Evolutionary conservation across 2,329 filamentous ascomycete species (phyloP).

Genomic region (Fusarium sp.): DNA sequence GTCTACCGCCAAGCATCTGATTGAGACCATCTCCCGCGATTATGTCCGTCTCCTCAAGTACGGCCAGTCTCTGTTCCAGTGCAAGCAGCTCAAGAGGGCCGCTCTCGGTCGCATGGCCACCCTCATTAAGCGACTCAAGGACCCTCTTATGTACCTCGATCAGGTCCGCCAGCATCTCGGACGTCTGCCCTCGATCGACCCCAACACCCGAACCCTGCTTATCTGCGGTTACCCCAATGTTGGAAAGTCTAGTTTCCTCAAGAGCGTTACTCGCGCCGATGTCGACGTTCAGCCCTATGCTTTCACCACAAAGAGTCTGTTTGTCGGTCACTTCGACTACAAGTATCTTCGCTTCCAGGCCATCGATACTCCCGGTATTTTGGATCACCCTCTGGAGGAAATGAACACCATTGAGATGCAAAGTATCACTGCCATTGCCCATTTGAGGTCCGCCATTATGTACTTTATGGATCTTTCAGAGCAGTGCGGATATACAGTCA

Average conservation of each 20-base stretch:
- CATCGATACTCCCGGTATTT: constrained; percentile 97
- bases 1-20: constrained; percentile 93
- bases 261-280: constrained; percentile 91
- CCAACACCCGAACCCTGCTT: constrained; percentile 93
- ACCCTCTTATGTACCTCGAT: constrained; percentile 93
- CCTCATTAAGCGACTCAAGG: constrained; percentile 92
- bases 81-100: constrained; percentile 97
- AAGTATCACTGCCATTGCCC: constrained; percentile 94
- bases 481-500: constrained; percentile 94
- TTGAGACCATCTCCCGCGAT: constrained; percentile 95
- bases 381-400: constrained; percentile 97
- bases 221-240: constrained; percentile 99
- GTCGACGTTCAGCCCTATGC: constrained; percentile 98
- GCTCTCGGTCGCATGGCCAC: constrained; percentile 98
- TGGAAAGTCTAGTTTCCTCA: constrained; percentile 95
- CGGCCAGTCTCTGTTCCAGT: constrained; percentile 96
- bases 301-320: constrained; percentile 97
- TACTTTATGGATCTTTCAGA: constrained; percentile 99
- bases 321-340: constrained; percentile 98
- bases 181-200: constrained; percentile 97
- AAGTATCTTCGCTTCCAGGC: constrained; percentile 74
- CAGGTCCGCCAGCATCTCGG: constrained; percentile 93
- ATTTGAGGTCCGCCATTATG: constrained; percentile 91
- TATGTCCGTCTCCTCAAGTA: constrained; percentile 95
- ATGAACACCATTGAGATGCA: constrained; percentile 99